Evolutionary conservation across 192 early-diverging fungal species (phyloP), one percentile per base, ranked within the genome.

Genomic region (Linnemannia exigua): DNA sequence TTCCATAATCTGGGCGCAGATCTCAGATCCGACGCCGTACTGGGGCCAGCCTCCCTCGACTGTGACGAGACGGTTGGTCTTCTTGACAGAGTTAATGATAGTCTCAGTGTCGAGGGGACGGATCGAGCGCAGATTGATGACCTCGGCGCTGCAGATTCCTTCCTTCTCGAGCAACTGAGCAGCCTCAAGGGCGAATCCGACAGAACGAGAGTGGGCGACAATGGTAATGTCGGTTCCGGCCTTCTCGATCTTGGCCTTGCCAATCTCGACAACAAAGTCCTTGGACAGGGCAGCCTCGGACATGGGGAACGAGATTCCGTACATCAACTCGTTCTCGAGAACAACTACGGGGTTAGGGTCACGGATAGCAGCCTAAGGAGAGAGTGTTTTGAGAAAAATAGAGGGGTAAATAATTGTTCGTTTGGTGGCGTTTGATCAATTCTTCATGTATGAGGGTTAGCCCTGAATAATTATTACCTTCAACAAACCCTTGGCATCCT

Each of bases 291-390:
- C 72, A 70, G 93, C 96, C 50, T 95, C 90, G 70, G 92, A 92
- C 75, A 97, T 91, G 58, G 95, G 93, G 91, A 96, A 99, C 75
- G 92, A 92, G 71, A 93, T 79, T 75, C 98, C 98, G 89, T 99
- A 99, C 95, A 97, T 95, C 69, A 99, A 90, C 92, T 99, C 98
- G 92, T 98, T 98, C 86, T 99, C 98, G 48, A 99, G 89, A 41
- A 98, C 93, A 68, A 97, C 93, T 74, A 99, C 98, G 36, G 98
- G 98, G 91, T 99, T 98, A 47, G 97, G 97, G 82, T 99, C 98
- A 74, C 97, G 94, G 76, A 99, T 98, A 16, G 98, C 96, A 36
- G 97, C 96, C 95, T 87, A 37, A 70, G 20, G 25, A 15, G 12
- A 75, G 46, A 0, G n/a, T n/a, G 2, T 52, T 52, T 52, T 9